Conservation (phyloP, 176 grass and related monocot genomes). For the Carex cristatella region DNA sequence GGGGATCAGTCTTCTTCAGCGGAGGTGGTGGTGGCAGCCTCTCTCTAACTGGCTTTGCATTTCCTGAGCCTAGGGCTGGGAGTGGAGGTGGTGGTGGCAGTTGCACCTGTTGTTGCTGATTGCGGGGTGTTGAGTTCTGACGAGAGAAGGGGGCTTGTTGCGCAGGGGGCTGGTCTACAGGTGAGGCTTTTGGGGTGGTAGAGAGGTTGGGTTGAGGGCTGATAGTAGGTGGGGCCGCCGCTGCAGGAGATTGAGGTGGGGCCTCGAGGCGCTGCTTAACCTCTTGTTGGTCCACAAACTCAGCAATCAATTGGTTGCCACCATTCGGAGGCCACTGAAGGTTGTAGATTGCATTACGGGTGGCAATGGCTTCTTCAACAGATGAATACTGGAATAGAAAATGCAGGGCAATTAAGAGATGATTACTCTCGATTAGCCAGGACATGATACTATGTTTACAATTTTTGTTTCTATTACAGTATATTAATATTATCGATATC, state of each 20-base stretch:
- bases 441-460: background rate
- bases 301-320: slow-evolving; percentile 75
- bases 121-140: slow-evolving; percentile 31
- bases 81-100: slow-evolving; percentile 32
- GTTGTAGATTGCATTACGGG: slow-evolving; percentile 79
- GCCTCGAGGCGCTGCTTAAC: slow-evolving; percentile 61
- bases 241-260: slow-evolving; percentile 31
- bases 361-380: slow-evolving; percentile 80
- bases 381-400: slow-evolving; percentile 51
- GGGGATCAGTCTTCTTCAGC: slow-evolving; percentile 32
- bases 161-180: slow-evolving; percentile 14
- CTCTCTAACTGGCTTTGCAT: slow-evolving; percentile 11
- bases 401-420: background rate
- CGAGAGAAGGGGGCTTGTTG: slow-evolving; percentile 32
- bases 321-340: slow-evolving; percentile 94
- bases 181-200: slow-evolving; percentile 27
- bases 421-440: background rate
- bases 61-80: slow-evolving; percentile 6
- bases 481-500: background rate
- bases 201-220: background rate
- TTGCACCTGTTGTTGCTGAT: slow-evolving; percentile 39
- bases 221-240: background rate
- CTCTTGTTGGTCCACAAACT: slow-evolving; percentile 91
- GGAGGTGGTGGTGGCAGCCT: slow-evolving; percentile 34
- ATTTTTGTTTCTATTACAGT: background rate